Evolutionary conservation across 108 stramenopile species (phyloP).

Genomic region (Pseudonitzschia delicatissima): DNA sequence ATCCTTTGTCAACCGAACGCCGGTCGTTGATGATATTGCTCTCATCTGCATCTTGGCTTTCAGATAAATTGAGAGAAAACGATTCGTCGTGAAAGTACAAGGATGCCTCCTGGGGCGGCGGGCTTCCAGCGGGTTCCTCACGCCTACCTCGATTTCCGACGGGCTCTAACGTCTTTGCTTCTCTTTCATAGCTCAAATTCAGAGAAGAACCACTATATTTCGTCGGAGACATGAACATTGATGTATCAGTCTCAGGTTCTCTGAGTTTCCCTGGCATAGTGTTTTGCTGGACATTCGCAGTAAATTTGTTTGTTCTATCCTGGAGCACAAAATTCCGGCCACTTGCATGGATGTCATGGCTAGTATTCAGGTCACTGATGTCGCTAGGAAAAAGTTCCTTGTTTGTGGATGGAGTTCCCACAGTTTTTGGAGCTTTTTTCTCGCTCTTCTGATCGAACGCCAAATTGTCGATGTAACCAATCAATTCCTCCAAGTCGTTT

Average conservation of each 20-base stretch:
- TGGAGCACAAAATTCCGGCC: not conserved
- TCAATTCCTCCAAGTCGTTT: conserved; percentile 12
- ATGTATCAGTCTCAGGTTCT: not conserved
- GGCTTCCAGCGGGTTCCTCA: conserved; percentile 7
- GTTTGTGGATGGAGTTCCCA: conserved; percentile 1
- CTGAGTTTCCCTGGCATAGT: not conserved
- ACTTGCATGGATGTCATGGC: not conserved
- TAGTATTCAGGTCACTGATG: not conserved
- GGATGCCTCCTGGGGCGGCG: conserved; percentile 1
- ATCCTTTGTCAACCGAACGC: not conserved
- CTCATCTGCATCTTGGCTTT: conserved; percentile 4
- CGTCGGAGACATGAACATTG: too few species aligned
- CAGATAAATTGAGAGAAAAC: conserved; percentile 8
- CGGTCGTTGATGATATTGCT: not conserved
- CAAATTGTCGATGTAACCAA: conserved; percentile 12
- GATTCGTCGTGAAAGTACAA: conserved; percentile 18
- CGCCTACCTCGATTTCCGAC: not conserved
- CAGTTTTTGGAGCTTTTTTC: not conserved
- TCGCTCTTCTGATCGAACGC: conserved; percentile 1
- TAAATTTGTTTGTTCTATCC: conserved; percentile 10
- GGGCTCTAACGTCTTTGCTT: not conserved
- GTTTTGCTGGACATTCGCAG: not conserved
- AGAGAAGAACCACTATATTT: too few species aligned
- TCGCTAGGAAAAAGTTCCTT: not conserved
- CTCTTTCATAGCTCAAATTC: not conserved